Conservation (phyloP, 2,329 filamentous ascomycete species). For the Trichophyton verrucosum region DNA sequence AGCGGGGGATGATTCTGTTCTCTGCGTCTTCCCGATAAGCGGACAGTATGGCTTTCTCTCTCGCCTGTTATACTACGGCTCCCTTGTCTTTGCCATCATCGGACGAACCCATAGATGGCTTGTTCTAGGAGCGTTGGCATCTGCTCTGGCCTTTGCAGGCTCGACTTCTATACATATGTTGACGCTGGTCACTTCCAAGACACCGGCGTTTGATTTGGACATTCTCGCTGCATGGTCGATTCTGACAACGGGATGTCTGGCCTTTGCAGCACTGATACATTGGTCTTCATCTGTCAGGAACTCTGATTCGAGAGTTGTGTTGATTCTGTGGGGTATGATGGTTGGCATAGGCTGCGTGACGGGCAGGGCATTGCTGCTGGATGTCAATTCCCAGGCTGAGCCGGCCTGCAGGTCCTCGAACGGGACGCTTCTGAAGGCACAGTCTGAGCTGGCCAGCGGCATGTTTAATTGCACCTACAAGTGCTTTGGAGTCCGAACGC, state of each 20-base stretch:
- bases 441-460: conserved; percentile 12
- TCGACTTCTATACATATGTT: conserved; percentile 20
- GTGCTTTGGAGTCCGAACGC: conserved; percentile 16
- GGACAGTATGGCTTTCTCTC: conserved; percentile 20
- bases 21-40: conserved; percentile 17
- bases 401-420: conserved; percentile 16
- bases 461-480: conserved; percentile 20
- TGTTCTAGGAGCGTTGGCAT: conserved; percentile 20
- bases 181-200: conserved; percentile 15
- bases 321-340: conserved; percentile 17
- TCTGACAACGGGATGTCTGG: conserved; percentile 17
- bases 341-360: conserved; percentile 16
- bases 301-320: conserved; percentile 15
- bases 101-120: conserved; percentile 20
- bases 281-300: conserved; percentile 17
- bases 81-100: conserved; percentile 20
- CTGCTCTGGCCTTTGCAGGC: conserved; percentile 19
- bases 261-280: conserved; percentile 18
- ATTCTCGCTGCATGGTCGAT: conserved; percentile 19
- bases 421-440: conserved; percentile 15
- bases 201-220: conserved; percentile 16
- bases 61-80: conserved; percentile 20
- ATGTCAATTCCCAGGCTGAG: conserved; percentile 13
- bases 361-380: conserved; percentile 14
- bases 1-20: conserved; percentile 8